Evolutionary conservation across 441 rosid genomes (phyloP).

Genomic region (Erysimum pusillum): DNA sequence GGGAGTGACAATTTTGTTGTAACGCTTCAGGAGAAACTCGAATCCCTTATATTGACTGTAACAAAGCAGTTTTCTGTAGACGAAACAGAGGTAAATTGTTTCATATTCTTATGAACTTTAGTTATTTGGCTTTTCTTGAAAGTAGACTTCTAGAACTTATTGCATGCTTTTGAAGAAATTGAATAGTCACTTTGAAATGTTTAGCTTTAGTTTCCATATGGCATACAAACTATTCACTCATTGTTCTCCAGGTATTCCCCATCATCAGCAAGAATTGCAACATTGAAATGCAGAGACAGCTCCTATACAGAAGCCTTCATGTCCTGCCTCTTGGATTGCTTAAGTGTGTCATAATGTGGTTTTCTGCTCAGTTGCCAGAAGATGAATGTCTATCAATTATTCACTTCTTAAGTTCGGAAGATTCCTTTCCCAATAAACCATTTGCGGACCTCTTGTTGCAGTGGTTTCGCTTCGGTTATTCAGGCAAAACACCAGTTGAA

Average conservation of each 20-base stretch:
- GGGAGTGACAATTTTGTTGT: no score
- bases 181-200: no score
- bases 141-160: no score
- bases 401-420: constrained; percentile 53
- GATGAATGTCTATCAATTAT: constrained; percentile 66
- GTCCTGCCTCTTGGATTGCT: constrained; percentile 83
- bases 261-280: constrained; percentile 59
- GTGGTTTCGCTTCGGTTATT: constrained; percentile 70
- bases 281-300: constrained; percentile 66
- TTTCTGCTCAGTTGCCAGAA: constrained; percentile 69
- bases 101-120: no score
- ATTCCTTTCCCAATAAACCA: constrained; percentile 45
- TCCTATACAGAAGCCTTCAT: constrained; percentile 66
- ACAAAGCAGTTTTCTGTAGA: constrained; percentile 55
- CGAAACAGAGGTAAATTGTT: constrained; percentile 73
- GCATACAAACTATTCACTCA: no score
- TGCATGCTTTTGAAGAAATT: no score
- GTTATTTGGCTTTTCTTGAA: no score
- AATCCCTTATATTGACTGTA: constrained; percentile 52
- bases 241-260: constrained; percentile 63
- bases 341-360: constrained; percentile 75
- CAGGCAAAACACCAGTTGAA: constrained; percentile 64
- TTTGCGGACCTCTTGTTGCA: constrained; percentile 65
- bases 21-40: constrained; percentile 62
- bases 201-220: no score